Conservation (phyloP, 805 yeast species). For the Scheffersomyces stipitis region DNA sequence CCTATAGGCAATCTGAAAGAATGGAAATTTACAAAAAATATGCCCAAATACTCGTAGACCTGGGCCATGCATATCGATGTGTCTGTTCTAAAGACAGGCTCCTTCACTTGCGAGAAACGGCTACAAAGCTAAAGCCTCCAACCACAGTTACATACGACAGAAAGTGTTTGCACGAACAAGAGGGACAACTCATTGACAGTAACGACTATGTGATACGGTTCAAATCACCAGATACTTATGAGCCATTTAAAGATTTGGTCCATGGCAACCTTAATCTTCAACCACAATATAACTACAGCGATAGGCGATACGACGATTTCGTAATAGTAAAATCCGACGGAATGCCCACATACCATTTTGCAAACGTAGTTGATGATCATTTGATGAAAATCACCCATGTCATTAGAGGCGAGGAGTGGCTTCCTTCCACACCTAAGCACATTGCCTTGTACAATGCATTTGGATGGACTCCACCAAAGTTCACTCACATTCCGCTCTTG, state of each 20-base stretch:
- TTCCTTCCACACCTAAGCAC: conserved; percentile 94
- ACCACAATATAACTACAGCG: conserved; percentile 70
- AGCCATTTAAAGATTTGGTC: conserved; percentile 65
- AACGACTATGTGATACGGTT: conserved; percentile 59
- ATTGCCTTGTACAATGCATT: conserved; percentile 82
- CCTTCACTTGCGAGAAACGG: conserved; percentile 65
- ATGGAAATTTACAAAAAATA: conserved; percentile 62
- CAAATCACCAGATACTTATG: conserved; percentile 71
- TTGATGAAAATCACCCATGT: conserved; percentile 92
- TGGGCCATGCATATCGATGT: conserved; percentile 82
- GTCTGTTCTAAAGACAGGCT: conserved; percentile 82
- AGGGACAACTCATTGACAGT: conserved; percentile 41
- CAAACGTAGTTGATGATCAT: conserved; percentile 94
- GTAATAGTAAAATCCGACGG: conserved; percentile 91
- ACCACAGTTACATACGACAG: conserved; percentile 92
- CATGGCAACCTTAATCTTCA: conserved; percentile 79
- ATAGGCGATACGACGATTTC: conserved; percentile 84
- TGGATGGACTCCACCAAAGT: conserved; percentile 80
- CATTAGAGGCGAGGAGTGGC: conserved; percentile 97
- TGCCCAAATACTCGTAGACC: conserved; percentile 53
- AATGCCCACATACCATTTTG: conserved; percentile 94
- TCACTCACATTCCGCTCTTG: conserved; percentile 85
- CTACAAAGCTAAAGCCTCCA: conserved; percentile 76
- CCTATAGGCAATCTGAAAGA: conserved; percentile 86
- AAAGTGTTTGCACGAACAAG: conserved; percentile 56